Conservation (phyloP, 164 flowering plant species). For the Euptelea pleiosperma region DNA sequence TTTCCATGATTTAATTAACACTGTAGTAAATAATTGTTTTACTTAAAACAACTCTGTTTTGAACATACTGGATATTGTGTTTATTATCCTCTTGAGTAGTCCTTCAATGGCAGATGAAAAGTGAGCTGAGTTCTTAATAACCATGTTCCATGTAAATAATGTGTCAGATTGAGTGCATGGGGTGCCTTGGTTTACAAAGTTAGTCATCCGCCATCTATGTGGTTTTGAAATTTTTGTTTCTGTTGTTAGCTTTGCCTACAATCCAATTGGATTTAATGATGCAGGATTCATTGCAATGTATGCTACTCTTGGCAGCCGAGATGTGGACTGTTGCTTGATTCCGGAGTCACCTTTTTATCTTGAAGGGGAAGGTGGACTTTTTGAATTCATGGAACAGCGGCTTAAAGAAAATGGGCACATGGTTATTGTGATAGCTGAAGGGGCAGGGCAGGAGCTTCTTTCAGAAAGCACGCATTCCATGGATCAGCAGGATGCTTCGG, state of each 20-base stretch:
- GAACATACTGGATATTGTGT: not conserved
- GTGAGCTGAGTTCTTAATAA: not conserved
- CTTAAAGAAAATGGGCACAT: slow-evolving; percentile 90
- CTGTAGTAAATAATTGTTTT: too few relatives aligned
- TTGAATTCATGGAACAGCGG: slow-evolving; percentile 66
- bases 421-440: slow-evolving; percentile 95
- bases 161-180: not conserved
- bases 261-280: slow-evolving; percentile 17
- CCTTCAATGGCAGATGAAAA: too few relatives aligned
- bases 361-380: slow-evolving; percentile 91
- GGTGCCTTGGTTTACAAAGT: not conserved
- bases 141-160: not conserved
- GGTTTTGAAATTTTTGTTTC: not conserved
- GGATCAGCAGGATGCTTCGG: slow-evolving; percentile 69
- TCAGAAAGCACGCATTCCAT: slow-evolving; percentile 40
- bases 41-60: too few relatives aligned
- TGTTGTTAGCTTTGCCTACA: not conserved
- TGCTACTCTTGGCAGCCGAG: slow-evolving; percentile 98
- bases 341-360: slow-evolving; percentile 93
- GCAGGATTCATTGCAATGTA: slow-evolving; percentile 98
- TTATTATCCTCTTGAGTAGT: not conserved
- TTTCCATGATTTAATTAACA: too few relatives aligned
- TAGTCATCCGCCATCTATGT: too few relatives aligned
- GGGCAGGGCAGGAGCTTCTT: slow-evolving; percentile 85
- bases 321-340: slow-evolving; percentile 97